These are phyloP conservation scores for Monilinia fructicola DNA, from an alignment of 2,329 filamentous ascomycete genomes.

Conservation along the genomic window DNA sequence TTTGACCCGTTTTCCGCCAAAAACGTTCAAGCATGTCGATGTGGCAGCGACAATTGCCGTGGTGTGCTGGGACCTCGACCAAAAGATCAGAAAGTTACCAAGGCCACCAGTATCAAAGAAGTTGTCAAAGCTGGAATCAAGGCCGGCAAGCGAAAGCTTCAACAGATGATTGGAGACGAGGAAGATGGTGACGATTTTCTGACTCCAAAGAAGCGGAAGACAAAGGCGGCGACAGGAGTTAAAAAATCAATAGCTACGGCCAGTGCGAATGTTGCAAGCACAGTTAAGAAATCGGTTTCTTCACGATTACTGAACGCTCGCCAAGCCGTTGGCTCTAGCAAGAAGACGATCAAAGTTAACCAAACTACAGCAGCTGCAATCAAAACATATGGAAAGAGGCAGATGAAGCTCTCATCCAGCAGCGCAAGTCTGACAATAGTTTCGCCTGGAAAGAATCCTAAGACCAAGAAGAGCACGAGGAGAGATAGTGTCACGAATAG, in stretches of 20 bases:
- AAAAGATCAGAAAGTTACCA: slow-evolving; percentile 53
- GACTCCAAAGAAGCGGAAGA: slow-evolving; percentile 50
- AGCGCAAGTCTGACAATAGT: slow-evolving; percentile 35
- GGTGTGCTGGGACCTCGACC: slow-evolving; percentile 63
- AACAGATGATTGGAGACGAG: slow-evolving; percentile 48
- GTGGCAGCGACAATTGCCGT: slow-evolving; percentile 62
- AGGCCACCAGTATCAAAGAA: slow-evolving; percentile 44
- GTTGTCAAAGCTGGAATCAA: slow-evolving; percentile 44
- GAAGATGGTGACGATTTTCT: slow-evolving; percentile 30
- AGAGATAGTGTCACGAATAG: slow-evolving; percentile 29
- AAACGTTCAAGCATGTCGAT: slow-evolving; percentile 66
- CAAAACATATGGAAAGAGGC: slow-evolving; percentile 34
- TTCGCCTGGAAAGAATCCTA: slow-evolving; percentile 23
- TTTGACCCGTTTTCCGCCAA: slow-evolving; percentile 69
- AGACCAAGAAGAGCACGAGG: slow-evolving; percentile 17
- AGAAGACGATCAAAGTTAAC: slow-evolving; percentile 25
- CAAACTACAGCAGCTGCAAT: slow-evolving; percentile 32
- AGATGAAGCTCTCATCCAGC: slow-evolving; percentile 32
- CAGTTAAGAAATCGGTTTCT: slow-evolving; percentile 45
- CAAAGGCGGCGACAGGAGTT: slow-evolving; percentile 43
- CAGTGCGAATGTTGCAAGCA: slow-evolving; percentile 42
- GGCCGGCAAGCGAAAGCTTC: slow-evolving; percentile 57
- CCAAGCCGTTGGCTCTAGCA: slow-evolving; percentile 28
- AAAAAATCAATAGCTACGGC: slow-evolving; percentile 42
- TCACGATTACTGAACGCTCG: slow-evolving; percentile 31